A percentile compares a stretch with the other conserved stretches of the same genome.
phyloP scores from a whole-genome alignment of 371 early-diverging fungal genomes.

The Apophysomyces variabilis region DNA sequence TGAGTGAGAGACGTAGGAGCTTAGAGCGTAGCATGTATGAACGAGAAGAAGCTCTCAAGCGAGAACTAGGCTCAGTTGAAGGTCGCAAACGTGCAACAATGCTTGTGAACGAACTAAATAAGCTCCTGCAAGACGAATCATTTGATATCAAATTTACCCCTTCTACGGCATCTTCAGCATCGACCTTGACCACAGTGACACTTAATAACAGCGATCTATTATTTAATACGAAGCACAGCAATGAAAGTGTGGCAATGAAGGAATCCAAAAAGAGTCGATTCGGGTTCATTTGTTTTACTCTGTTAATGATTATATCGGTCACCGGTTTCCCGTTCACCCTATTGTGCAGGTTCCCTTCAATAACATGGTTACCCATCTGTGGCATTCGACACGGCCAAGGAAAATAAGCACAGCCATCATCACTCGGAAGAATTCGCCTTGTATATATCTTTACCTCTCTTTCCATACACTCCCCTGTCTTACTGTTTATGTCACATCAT shows the following conservation, averaged over 20 bases:
- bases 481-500: not conserved
- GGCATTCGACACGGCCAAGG: not conserved
- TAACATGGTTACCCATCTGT: not conserved
- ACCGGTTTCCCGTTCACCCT: not conserved
- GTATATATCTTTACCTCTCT: too few species aligned
- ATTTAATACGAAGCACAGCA: not conserved
- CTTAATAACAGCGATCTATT: not conserved
- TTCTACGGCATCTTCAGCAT: not conserved
- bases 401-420: too few species aligned
- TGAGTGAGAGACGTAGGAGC: slow-evolving; percentile 29
- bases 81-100: slow-evolving; percentile 21
- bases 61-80: slow-evolving; percentile 20
- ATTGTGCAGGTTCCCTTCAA: not conserved
- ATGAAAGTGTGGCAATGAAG: not conserved
- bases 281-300: not conserved
- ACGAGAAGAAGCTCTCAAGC: slow-evolving; percentile 18
- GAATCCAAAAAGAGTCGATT: not conserved
- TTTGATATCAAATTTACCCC: not conserved
- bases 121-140: slow-evolving; percentile 20
- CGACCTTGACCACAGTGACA: slow-evolving; percentile 1
- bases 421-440: too few species aligned
- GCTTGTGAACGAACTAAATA: slow-evolving; percentile 19
- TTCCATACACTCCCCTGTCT: too few species aligned
- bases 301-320: not conserved
- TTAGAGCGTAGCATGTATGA: slow-evolving; percentile 23